A percentile compares a stretch with the other conserved stretches of the same genome.
Evolutionary conservation across 2,329 filamentous ascomycete species (phyloP).

Genomic region (Colletotrichum salicis): DNA sequence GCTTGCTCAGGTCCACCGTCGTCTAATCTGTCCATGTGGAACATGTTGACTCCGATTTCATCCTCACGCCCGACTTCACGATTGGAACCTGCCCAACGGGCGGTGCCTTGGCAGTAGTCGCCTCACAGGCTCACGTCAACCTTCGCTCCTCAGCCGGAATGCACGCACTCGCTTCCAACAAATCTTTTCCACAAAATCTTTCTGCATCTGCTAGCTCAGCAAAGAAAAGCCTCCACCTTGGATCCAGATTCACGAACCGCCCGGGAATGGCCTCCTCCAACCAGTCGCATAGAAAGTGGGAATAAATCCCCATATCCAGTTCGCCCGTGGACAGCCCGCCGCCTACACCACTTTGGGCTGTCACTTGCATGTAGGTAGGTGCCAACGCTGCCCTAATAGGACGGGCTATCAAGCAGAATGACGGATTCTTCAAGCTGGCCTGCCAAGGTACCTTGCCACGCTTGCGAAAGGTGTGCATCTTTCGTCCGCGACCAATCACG

Average conservation of each 20-base stretch:
- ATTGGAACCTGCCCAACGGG: neutral
- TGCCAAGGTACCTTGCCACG: neutral
- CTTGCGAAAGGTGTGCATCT: neutral
- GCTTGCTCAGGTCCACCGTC: neutral
- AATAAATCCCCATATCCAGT: neutral
- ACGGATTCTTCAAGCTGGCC: neutral
- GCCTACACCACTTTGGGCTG: constrained; percentile 7
- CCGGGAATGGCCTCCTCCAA: neutral
- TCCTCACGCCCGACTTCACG: neutral
- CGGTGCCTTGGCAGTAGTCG: neutral
- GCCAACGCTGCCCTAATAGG: neutral
- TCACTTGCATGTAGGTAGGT: constrained; percentile 17
- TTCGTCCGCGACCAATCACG: constrained; percentile 17
- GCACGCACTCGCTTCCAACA: constrained; percentile 1
- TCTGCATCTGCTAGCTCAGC: constrained; percentile 4
- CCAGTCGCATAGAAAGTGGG: neutral
- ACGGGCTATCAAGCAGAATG: neutral
- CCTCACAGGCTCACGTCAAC: neutral
- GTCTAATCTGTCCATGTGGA: neutral
- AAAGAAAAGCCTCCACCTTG: neutral
- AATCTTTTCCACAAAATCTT: constrained; percentile 6
- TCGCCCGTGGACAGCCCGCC: neutral
- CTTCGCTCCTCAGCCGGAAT: neutral
- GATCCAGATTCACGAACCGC: neutral
- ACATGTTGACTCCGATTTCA: neutral